phyloP scores from a whole-genome alignment of 2,329 filamentous ascomycete genomes.

The Whalleya microplaca region DNA sequence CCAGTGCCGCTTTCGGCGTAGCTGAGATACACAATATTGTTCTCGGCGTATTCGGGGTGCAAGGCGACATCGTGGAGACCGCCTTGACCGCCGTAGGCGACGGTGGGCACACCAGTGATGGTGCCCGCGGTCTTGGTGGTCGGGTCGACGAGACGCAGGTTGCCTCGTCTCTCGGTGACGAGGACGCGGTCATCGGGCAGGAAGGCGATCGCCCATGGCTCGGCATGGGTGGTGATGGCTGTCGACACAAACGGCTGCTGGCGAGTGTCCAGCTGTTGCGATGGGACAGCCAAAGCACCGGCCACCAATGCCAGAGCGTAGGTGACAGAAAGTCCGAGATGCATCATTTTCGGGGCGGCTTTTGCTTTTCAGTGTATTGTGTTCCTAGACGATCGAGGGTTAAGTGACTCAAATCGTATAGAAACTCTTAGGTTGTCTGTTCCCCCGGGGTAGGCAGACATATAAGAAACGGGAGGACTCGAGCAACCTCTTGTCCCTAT shows the following conservation, averaged over 20 bases:
- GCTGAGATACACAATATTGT: slow-evolving; percentile 39
- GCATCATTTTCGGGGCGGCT: slow-evolving; percentile 30
- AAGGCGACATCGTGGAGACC: slow-evolving; percentile 39
- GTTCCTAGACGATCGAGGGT: slow-evolving; percentile 29
- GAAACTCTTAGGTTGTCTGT: slow-evolving; percentile 24
- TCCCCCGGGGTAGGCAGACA: slow-evolving; percentile 27
- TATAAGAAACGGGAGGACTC: slow-evolving; percentile 33
- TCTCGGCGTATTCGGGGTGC: slow-evolving; percentile 39
- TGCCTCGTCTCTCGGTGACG: slow-evolving; percentile 39
- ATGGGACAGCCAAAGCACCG: slow-evolving; percentile 34
- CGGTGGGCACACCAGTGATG: slow-evolving; percentile 39
- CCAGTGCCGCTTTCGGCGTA: slow-evolving; percentile 36
- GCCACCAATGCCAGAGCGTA: slow-evolving; percentile 35
- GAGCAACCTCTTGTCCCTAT: slow-evolving; percentile 24
- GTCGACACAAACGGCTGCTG: slow-evolving; percentile 34
- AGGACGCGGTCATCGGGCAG: slow-evolving; percentile 38
- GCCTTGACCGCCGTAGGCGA: slow-evolving; percentile 39
- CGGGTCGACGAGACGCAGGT: slow-evolving; percentile 37
- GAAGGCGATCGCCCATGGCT: slow-evolving; percentile 40
- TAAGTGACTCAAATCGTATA: slow-evolving; percentile 27
- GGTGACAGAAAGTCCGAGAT: slow-evolving; percentile 35
- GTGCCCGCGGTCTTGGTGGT: slow-evolving; percentile 32
- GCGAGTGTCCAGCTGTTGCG: slow-evolving; percentile 34
- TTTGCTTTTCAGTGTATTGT: slow-evolving; percentile 32
- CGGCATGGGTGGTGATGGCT: slow-evolving; percentile 27